Evolutionary conservation across 257 asterid species (phyloP).

Genomic region (Nemophila menziesii): DNA sequence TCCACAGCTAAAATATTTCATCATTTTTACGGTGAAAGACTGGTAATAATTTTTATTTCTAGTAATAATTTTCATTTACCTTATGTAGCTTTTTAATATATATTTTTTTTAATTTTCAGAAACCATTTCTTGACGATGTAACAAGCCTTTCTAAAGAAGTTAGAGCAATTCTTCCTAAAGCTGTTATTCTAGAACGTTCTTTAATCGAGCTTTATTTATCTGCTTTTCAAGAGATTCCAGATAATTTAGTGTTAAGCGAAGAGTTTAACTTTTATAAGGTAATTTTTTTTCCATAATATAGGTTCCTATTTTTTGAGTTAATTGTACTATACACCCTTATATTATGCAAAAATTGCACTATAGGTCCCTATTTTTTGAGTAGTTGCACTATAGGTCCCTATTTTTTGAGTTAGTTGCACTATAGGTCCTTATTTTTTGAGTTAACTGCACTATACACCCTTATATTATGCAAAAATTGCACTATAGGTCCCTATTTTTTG

Average conservation of each 20-base stretch:
- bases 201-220: constrained; percentile 51
- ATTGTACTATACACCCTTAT: too few relatives aligned
- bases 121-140: constrained; percentile 60
- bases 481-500: too few relatives aligned
- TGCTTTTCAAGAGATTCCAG: constrained; percentile 31
- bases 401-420: too few relatives aligned
- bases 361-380: too few relatives aligned
- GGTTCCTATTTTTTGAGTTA: too few relatives aligned
- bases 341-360: too few relatives aligned
- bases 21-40: constrained; percentile 70
- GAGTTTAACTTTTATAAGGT: constrained; percentile 61
- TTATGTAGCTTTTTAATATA: constrained; percentile 13
- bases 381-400: too few relatives aligned
- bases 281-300: constrained; percentile 15
- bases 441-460: too few relatives aligned
- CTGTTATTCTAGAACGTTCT: constrained; percentile 57
- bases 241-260: constrained; percentile 15
- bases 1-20: constrained; percentile 57
- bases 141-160: constrained; percentile 61
- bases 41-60: constrained; percentile 66
- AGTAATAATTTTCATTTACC: too few relatives aligned
- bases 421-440: too few relatives aligned
- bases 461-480: too few relatives aligned
- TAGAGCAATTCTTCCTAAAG: constrained; percentile 78
- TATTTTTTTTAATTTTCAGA: constrained; percentile 32